Percentiles rank a stretch among this genome's conserved stretches.
Conservation (phyloP, 2,329 filamentous ascomycete genomes). For the Tolypocladium ovalisporum region DNA sequence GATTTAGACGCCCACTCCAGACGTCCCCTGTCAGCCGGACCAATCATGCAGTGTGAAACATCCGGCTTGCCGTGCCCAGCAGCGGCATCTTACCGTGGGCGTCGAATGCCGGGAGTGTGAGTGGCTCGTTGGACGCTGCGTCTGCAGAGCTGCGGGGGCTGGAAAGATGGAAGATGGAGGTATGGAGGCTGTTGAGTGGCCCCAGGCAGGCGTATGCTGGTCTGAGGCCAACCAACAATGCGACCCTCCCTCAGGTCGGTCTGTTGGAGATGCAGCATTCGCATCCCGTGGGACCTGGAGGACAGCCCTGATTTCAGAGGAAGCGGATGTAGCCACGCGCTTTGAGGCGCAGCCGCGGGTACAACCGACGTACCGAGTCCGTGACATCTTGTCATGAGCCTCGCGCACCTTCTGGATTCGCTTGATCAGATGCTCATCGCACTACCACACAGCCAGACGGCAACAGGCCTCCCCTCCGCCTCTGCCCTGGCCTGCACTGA, state of each 20-base stretch:
- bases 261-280: not conserved
- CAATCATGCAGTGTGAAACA: not conserved
- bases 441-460: too few relatives aligned
- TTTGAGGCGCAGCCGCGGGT: too few relatives aligned
- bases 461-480: not conserved
- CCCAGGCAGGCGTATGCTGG: not conserved
- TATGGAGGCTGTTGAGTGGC: not conserved
- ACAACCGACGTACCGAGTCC: too few relatives aligned
- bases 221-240: not conserved
- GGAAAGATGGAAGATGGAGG: not conserved
- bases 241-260: not conserved
- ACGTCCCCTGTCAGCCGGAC: not conserved
- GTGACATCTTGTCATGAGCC: not conserved
- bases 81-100: not conserved
- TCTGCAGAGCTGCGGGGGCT: not conserved
- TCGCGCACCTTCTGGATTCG: not conserved
- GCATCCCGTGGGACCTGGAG: too few relatives aligned
- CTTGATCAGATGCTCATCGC: not conserved
- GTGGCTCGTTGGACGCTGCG: not conserved
- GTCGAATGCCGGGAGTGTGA: not conserved
- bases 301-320: not conserved
- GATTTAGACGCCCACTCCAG: not conserved
- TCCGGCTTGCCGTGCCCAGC: not conserved
- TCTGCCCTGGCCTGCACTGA: not conserved
- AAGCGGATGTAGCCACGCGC: not conserved